phyloP scores from a whole-genome alignment of 2,329 filamentous ascomycete species.

The Nakataea oryzae region DNA sequence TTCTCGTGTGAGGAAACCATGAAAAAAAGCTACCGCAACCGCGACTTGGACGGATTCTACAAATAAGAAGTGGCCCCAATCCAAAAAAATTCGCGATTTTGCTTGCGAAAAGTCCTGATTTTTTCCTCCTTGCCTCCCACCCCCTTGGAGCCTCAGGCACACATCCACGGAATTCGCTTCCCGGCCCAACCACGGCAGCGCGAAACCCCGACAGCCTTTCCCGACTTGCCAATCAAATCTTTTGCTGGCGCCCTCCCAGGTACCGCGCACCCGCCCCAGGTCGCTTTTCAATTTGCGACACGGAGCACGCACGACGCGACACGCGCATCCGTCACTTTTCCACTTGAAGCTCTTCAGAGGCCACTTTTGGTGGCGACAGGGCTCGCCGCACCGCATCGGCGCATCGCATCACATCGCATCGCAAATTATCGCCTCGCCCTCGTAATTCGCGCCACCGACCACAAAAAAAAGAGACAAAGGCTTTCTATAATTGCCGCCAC shows the following conservation, averaged over 20 bases:
- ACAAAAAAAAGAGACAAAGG: not conserved
- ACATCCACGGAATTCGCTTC: constrained; percentile 3
- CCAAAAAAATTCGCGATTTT: constrained; percentile 24
- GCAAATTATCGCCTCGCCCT: constrained; percentile 18
- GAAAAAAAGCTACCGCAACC: constrained; percentile 10
- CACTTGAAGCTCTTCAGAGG: not conserved
- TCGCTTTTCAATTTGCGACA: constrained; percentile 2
- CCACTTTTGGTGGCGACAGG: constrained; percentile 8
- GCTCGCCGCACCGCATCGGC: not conserved
- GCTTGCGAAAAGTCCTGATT: constrained; percentile 19
- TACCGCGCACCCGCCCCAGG: not conserved
- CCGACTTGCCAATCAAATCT: not conserved
- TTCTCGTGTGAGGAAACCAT: constrained; percentile 7
- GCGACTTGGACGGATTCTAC: constrained; percentile 22
- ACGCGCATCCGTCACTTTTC: not conserved
- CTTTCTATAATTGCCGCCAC: not conserved
- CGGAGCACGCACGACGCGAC: not conserved
- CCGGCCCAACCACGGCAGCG: not conserved
- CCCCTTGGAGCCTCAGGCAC: constrained; percentile 8
- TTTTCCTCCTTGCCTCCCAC: constrained; percentile 9
- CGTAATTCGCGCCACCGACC: constrained; percentile 15
- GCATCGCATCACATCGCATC: not conserved
- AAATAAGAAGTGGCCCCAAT: constrained; percentile 31
- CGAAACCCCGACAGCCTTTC: not conserved
- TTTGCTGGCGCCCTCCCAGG: not conserved